Conservation (phyloP, 352 stramenopile species). For the Pythium coloratum region DNA sequence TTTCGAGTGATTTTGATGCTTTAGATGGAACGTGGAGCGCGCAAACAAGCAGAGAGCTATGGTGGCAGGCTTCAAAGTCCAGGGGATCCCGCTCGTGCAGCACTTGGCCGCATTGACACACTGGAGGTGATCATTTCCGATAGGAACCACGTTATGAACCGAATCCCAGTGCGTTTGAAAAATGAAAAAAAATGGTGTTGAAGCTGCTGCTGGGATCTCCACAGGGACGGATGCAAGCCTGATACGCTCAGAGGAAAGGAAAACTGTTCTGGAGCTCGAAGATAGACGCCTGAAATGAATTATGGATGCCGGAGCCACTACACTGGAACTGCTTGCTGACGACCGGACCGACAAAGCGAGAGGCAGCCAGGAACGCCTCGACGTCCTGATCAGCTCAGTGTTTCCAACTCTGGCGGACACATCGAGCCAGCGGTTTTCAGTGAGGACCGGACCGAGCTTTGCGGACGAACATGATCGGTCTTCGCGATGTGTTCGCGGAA, state of each 20-base stretch:
- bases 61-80: slow-evolving; percentile 54
- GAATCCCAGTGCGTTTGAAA: background rate
- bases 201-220: background rate
- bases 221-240: too few relatives aligned
- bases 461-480: background rate
- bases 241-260: background rate
- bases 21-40: slow-evolving; percentile 55
- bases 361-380: background rate
- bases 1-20: background rate
- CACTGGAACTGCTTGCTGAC: background rate
- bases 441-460: background rate
- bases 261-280: too few relatives aligned
- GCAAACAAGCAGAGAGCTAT: slow-evolving; percentile 54
- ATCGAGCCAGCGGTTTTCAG: background rate
- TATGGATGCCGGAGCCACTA: too few relatives aligned
- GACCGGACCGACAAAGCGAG: background rate
- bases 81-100: slow-evolving; percentile 66
- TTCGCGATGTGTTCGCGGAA: background rate
- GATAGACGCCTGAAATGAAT: too few relatives aligned
- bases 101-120: slow-evolving; percentile 35
- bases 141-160: slow-evolving; percentile 22
- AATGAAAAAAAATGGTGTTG: background rate
- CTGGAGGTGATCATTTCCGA: slow-evolving; percentile 18
- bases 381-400: background rate
- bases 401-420: background rate